Percentiles rank a stretch among this genome's conserved stretches.
Conservation (phyloP, 2,329 filamentous ascomycete genomes). For the Pseudophaeomoniella oleicola region DNA sequence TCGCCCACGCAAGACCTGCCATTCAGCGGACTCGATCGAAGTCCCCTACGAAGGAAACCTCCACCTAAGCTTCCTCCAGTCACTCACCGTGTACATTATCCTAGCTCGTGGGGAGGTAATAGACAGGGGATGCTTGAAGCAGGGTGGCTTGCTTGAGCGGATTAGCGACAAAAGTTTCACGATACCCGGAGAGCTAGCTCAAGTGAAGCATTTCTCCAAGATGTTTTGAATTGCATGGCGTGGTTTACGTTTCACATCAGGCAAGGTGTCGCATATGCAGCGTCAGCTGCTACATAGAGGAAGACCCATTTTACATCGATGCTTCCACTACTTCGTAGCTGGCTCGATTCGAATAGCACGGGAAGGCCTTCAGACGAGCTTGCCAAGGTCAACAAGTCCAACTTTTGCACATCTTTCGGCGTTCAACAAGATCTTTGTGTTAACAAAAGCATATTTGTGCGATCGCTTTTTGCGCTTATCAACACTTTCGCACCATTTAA, state of each 20-base stretch:
- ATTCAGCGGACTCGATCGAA: conserved; percentile 27
- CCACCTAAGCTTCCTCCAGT: background rate
- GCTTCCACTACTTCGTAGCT: too few species aligned
- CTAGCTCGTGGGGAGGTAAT: background rate
- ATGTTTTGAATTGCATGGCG: background rate
- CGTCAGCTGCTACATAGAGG: too few species aligned
- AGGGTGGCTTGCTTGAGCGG: background rate
- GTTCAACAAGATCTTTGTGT: background rate
- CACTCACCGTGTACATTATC: background rate
- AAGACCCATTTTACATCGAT: too few species aligned
- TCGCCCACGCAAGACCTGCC: conserved; percentile 30
- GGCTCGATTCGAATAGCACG: too few species aligned
- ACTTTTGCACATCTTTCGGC: background rate
- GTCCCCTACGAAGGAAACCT: conserved; percentile 23
- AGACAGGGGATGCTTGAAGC: background rate
- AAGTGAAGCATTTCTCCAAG: background rate
- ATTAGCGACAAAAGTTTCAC: background rate
- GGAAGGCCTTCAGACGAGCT: too few species aligned
- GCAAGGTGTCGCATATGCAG: background rate
- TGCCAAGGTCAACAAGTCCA: too few species aligned
- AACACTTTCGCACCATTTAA: too few species aligned
- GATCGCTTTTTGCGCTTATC: background rate
- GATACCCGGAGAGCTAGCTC: background rate
- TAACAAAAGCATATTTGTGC: background rate
- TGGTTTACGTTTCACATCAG: background rate